Conservation (phyloP, 1,284 basidiomycete species). For the Polyporus tsugae region DNA sequence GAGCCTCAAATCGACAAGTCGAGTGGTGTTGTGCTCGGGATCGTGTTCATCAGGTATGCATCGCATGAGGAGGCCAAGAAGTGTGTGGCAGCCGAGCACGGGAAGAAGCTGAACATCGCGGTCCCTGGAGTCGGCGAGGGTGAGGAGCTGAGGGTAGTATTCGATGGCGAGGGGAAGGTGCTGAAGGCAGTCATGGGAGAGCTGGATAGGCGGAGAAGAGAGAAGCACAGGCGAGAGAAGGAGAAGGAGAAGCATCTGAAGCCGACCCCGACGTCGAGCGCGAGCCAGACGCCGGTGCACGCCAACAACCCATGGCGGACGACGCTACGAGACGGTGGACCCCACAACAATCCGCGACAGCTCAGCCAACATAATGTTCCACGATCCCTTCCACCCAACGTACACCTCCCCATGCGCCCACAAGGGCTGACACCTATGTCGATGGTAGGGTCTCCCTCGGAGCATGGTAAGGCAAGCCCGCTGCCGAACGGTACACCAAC, state of each 20-base stretch:
- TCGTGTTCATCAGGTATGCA: conserved; percentile 80
- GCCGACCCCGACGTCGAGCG: conserved; percentile 37
- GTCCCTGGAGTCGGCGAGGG: conserved; percentile 41
- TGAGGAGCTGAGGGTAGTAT: conserved; percentile 61
- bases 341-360: conserved; percentile 9
- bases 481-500: conserved; percentile 29
- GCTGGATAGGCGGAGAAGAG: conserved; percentile 61
- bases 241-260: conserved; percentile 41
- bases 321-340: conserved; percentile 23
- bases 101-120: conserved; percentile 53
- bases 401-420: conserved; percentile 32
- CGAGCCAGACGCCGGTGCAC: conserved; percentile 36
- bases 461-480: conserved; percentile 25
- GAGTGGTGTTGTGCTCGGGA: conserved; percentile 85
- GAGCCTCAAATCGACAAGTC: conserved; percentile 85
- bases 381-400: conserved; percentile 22
- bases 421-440: conserved; percentile 29
- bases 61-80: conserved; percentile 67
- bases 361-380: conserved; percentile 18
- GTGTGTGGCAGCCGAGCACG: conserved; percentile 70
- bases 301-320: conserved; percentile 35
- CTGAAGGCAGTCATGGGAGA: conserved; percentile 68
- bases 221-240: conserved; percentile 51
- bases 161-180: conserved; percentile 68
- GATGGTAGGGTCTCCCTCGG: conserved; percentile 19